phyloP scores from a whole-genome alignment of 1,284 basidiomycete genomes.

The Leccinum laetum region DNA sequence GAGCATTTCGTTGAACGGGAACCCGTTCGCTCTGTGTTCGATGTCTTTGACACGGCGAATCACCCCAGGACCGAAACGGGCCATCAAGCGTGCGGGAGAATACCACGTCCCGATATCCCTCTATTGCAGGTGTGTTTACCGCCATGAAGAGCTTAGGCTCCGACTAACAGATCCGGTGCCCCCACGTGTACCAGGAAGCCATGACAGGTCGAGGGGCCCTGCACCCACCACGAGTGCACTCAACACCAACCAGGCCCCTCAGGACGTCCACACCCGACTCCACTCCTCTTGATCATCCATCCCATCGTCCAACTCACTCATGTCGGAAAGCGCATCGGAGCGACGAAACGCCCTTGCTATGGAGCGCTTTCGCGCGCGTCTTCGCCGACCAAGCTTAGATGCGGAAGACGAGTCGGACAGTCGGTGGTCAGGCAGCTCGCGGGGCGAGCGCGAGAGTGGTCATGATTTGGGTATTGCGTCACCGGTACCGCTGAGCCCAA shows the following conservation, averaged over 20 bases:
- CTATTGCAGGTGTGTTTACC: slow-evolving; percentile 18
- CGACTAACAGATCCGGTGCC: slow-evolving; percentile 16
- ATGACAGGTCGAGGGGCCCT: slow-evolving; percentile 18
- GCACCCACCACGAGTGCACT: slow-evolving; percentile 10
- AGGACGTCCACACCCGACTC: slow-evolving; percentile 20
- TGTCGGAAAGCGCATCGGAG: slow-evolving; percentile 44
- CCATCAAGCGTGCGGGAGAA: slow-evolving; percentile 12
- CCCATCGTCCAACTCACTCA: slow-evolving; percentile 41
- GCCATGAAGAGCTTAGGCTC: background rate
- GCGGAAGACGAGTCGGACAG: slow-evolving; percentile 27
- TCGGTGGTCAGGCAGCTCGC: slow-evolving; percentile 24
- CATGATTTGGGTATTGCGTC: slow-evolving; percentile 15
- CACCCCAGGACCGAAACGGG: slow-evolving; percentile 20
- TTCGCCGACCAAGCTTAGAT: slow-evolving; percentile 25
- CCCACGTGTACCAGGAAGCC: slow-evolving; percentile 15
- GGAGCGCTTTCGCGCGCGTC: slow-evolving; percentile 27
- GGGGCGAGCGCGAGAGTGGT: slow-evolving; percentile 17
- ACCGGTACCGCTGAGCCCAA: slow-evolving; percentile 16
- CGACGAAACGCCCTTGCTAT: slow-evolving; percentile 34
- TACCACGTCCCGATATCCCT: slow-evolving; percentile 7
- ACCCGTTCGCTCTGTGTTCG: slow-evolving; percentile 28
- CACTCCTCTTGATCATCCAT: slow-evolving; percentile 31
- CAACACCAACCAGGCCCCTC: slow-evolving; percentile 14
- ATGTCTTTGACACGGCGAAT: slow-evolving; percentile 26
- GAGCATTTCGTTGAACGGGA: slow-evolving; percentile 24